Evolutionary conservation across 192 early-diverging fungal genomes (phyloP), one percentile per base, ranked within the genome.

Genomic region (Spizellomyces punctatus): DNA sequence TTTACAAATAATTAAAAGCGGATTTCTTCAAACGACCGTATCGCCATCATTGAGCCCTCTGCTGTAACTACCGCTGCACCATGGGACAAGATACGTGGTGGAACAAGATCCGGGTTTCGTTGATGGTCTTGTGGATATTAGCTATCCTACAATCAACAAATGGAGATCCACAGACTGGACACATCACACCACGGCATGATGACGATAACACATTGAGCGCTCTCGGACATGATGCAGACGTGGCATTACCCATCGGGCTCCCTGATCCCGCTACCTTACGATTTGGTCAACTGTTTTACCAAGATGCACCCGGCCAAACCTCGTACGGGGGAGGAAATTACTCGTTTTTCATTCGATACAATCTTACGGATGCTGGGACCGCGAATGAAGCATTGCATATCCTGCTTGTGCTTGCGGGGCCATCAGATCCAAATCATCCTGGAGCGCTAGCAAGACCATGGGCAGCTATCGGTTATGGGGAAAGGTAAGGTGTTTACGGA

Each of bases 381-480:
- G 22, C 48, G 16, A 70, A 74, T 14, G 75, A 81, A 49, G 55
- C 59, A 2, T 45, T 81, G 27, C 47, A 75, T 58, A 66, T 22
- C 21, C 49, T 69, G 10, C 19, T 77, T 22, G 50, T 19, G 2
- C 50, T 54, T 19, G 17, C 17, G 0, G 50, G 50, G 17, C 50
- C 50, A 19, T 54, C 50, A 54, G 50, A 54, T 54, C 50, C 50
- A 54, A 19, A 2, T 54, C 14, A 12, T 54, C 50, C 50, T 19
- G 50, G 50, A 12, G 50, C 50, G 17, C 50, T 54, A 12, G 12
- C 50, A n/a, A 12, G 4, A 54, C 17, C 50, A 2, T 54, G 50
- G 50, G 17, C 17, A 0, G 50, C 50, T 19, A 54, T 54, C 4
- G 50, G 50, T 2, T 54, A 54, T 54, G 50, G 50, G 17, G 50